Conservation (phyloP, 2,329 filamentous ascomycete species). For the Aspergillus ruber region DNA sequence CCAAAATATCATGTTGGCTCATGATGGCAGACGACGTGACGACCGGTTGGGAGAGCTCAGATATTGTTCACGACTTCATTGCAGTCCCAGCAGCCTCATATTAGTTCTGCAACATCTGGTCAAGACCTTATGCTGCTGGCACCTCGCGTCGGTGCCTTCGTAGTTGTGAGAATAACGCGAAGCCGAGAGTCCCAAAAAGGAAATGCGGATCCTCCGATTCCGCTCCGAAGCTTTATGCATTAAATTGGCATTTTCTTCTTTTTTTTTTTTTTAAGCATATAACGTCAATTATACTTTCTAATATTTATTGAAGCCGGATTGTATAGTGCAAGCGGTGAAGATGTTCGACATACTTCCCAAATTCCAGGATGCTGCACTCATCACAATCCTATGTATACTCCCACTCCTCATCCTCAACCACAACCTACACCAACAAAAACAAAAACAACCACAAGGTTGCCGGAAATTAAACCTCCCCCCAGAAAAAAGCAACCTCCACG, state of each 20-base stretch:
- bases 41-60: not conserved
- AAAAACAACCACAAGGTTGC: conserved; percentile 41
- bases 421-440: conserved; percentile 2
- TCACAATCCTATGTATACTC: conserved; percentile 4
- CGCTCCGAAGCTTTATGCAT: not conserved
- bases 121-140: not conserved
- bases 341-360: too few relatives aligned
- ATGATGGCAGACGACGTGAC: conserved; percentile 6
- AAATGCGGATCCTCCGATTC: not conserved
- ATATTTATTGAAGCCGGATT: too few relatives aligned
- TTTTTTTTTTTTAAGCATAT: too few relatives aligned
- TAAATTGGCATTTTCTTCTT: too few relatives aligned
- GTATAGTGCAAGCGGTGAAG: too few relatives aligned
- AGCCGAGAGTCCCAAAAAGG: too few relatives aligned
- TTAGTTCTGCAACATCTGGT: too few relatives aligned
- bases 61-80: not conserved
- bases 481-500: conserved; percentile 46
- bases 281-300: too few relatives aligned
- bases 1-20: conserved; percentile 24
- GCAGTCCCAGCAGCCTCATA: too few relatives aligned
- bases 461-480: conserved; percentile 44
- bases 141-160: not conserved
- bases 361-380: not conserved
- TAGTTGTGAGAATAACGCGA: not conserved
- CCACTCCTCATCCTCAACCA: conserved; percentile 3